Conservation (phyloP, 2,329 filamentous ascomycete genomes). For the Nothopassalora personata region DNA sequence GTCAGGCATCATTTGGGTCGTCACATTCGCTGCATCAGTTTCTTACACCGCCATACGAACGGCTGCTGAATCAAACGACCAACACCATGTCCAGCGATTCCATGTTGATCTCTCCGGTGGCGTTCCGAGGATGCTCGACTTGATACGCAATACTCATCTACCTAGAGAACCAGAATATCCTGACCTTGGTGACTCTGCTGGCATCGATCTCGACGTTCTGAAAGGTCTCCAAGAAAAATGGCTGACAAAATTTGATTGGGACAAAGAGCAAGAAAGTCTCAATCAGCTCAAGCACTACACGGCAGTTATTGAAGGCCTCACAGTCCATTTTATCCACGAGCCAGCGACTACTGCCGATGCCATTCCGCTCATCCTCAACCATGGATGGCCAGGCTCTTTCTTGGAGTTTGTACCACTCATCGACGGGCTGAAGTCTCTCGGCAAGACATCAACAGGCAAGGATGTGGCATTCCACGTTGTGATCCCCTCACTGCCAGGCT, state of each 20-base stretch:
- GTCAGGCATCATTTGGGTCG: too few species aligned
- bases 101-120: constrained; percentile 1
- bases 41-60: not conserved
- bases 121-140: constrained; percentile 4
- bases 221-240: constrained; percentile 1
- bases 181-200: constrained; percentile 3
- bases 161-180: constrained; percentile 4
- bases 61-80: not conserved
- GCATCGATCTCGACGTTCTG: constrained; percentile 4
- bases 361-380: constrained; percentile 39
- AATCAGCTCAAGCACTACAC: constrained; percentile 26
- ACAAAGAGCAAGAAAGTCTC: constrained; percentile 5
- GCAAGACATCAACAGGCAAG: constrained; percentile 18
- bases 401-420: constrained; percentile 41
- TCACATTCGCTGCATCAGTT: not conserved
- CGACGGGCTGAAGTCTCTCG: constrained; percentile 24
- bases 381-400: constrained; percentile 45
- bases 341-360: constrained; percentile 30
- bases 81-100: constrained; percentile 1
- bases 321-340: constrained; percentile 37
- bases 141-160: not conserved
- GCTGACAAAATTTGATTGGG: constrained; percentile 8
- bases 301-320: constrained; percentile 31
- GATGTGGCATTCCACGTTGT: constrained; percentile 50
- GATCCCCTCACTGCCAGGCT: constrained; percentile 54